A percentile compares a stretch with the other conserved stretches of the same genome.
Evolutionary conservation across 73 alveolate species (phyloP).

Genomic region (Paramecium sonneborni): DNA sequence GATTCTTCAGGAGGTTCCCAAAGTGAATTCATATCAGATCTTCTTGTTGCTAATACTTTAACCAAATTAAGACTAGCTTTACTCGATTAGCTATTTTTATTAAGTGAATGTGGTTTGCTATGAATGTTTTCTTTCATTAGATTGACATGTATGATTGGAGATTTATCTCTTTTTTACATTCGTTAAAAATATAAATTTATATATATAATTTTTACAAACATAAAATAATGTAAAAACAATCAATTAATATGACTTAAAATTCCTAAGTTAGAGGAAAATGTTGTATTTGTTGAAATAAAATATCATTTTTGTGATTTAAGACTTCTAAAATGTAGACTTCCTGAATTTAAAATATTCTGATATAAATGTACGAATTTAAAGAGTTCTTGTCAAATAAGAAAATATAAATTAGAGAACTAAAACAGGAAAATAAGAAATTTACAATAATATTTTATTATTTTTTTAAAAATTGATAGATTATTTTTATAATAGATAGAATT

Average conservation of each 20-base stretch:
- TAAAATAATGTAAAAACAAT: neutral
- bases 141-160: conserved; percentile 12
- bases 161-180: conserved; percentile 28
- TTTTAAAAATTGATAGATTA: neutral
- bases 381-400: neutral
- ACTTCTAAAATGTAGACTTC: neutral
- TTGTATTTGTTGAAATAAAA: neutral
- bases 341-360: neutral
- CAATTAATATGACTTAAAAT: neutral
- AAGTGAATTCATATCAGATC: conserved; percentile 38
- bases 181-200: conserved; percentile 5
- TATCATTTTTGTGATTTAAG: neutral
- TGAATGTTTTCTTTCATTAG: conserved; percentile 1
- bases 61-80: neutral
- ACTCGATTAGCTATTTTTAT: neutral
- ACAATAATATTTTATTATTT: conserved; percentile 3
- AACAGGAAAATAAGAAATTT: neutral
- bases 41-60: conserved; percentile 12
- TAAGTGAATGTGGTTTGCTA: neutral
- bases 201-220: neutral
- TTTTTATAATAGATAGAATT: too few relatives aligned
- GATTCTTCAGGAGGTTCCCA: conserved; percentile 23
- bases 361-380: neutral
- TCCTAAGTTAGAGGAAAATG: neutral
- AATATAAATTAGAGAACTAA: neutral